phyloP scores from a whole-genome alignment of 768 basidiomycete genomes.

The Agaricus sinodeliciosus region DNA sequence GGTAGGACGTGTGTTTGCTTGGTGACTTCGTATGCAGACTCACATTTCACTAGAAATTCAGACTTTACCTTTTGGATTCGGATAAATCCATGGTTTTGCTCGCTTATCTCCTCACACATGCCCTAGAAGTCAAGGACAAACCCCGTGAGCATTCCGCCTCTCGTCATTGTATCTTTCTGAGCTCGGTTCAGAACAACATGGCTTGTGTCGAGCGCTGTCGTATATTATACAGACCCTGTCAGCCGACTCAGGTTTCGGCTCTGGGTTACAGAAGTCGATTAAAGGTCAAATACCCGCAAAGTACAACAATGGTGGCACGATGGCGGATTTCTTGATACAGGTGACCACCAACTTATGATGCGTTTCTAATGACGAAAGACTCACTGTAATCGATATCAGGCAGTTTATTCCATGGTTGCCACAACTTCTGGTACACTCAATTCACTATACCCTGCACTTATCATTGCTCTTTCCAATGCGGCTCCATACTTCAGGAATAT shows the following conservation, averaged over 20 bases:
- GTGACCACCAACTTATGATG: slow-evolving; percentile 32
- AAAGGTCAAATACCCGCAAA: slow-evolving; percentile 66
- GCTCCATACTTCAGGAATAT: slow-evolving; percentile 84
- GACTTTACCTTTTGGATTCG: slow-evolving; percentile 71
- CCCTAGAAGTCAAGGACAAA: slow-evolving; percentile 89
- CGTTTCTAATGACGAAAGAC: neutral
- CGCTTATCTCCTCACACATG: slow-evolving; percentile 73
- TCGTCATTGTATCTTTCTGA: neutral
- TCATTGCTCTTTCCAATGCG: slow-evolving; percentile 84
- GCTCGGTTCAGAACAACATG: slow-evolving; percentile 68
- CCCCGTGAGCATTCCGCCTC: slow-evolving; percentile 55
- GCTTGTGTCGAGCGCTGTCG: slow-evolving; percentile 80
- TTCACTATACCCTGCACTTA: slow-evolving; percentile 86
- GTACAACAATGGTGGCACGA: slow-evolving; percentile 66
- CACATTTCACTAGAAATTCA: slow-evolving; percentile 70
- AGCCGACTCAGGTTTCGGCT: slow-evolving; percentile 73
- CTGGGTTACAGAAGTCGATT: slow-evolving; percentile 58
- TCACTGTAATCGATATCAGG: slow-evolving; percentile 35
- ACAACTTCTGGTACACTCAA: slow-evolving; percentile 78
- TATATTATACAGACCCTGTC: slow-evolving; percentile 92
- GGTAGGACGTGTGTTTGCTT: slow-evolving; percentile 30
- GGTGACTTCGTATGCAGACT: neutral
- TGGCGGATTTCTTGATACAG: slow-evolving; percentile 84
- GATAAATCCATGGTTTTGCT: slow-evolving; percentile 74
- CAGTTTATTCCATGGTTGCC: slow-evolving; percentile 85